phyloP scores from a whole-genome alignment of 805 yeast species.

The Kuraishia floccosa region DNA sequence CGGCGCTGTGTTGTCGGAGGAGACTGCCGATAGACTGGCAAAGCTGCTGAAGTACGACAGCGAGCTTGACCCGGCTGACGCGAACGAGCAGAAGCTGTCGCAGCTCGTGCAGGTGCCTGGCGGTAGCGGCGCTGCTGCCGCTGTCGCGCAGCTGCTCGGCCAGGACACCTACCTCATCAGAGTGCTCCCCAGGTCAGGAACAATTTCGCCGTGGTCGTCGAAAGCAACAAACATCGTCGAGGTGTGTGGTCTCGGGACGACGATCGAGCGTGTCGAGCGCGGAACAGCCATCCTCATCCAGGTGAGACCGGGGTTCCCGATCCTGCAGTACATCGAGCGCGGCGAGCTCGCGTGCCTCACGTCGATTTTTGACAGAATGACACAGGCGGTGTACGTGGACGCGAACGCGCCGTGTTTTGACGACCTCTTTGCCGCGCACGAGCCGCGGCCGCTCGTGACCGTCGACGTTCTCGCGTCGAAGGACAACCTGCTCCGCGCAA shows the following conservation, averaged over 20 bases:
- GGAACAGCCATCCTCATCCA: constrained; percentile 70
- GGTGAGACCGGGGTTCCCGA: constrained; percentile 61
- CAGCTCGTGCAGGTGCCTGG: constrained; percentile 17
- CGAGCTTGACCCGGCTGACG: constrained; percentile 42
- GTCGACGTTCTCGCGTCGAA: constrained; percentile 50
- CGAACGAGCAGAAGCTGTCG: constrained; percentile 8
- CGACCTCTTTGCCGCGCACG: constrained; percentile 68
- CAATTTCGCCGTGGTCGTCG: constrained; percentile 98
- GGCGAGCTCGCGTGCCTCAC: constrained; percentile 44
- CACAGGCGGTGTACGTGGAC: constrained; percentile 53
- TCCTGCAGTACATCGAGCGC: constrained; percentile 39
- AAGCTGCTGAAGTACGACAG: constrained; percentile 69
- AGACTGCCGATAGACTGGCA: constrained; percentile 27
- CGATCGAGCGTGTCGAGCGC: constrained; percentile 80
- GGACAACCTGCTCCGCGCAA: constrained; percentile 62
- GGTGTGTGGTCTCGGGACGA: constrained; percentile 70
- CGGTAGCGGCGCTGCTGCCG: constrained; percentile 8
- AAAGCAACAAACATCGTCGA: constrained; percentile 92
- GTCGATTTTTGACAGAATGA: constrained; percentile 88
- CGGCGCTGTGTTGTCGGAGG: constrained; percentile 9
- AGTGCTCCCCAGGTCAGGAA: constrained; percentile 86
- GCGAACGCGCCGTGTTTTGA: constrained; percentile 50
- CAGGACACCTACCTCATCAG: constrained; percentile 50
- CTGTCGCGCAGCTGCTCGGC: constrained; percentile 13
- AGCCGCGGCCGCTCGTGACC: constrained; percentile 73